These are phyloP conservation scores for Termitomyces sp. DNA, from an alignment of 768 basidiomycete species.

Conservation along the genomic window DNA sequence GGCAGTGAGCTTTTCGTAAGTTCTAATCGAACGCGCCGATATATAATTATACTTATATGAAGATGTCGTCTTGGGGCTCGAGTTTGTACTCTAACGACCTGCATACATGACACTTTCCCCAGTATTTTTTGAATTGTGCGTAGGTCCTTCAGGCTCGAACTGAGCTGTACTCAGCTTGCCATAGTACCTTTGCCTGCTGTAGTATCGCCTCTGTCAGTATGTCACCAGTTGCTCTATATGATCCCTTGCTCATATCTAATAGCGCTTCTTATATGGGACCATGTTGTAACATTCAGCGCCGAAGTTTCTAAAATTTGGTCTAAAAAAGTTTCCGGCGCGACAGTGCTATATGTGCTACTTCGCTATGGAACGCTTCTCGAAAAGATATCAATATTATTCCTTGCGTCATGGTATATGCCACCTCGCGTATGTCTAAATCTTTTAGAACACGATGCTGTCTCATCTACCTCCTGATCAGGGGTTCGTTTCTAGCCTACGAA, in stretches of 20 bases:
- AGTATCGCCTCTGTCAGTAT: conserved; percentile 25
- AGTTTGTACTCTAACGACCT: background rate
- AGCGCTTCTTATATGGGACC: conserved; percentile 27
- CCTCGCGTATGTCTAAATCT: conserved; percentile 17
- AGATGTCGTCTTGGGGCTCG: too few species aligned
- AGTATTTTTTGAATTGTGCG: conserved; percentile 8
- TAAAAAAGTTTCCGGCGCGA: conserved; percentile 21
- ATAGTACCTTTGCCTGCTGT: conserved; percentile 25
- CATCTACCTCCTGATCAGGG: background rate
- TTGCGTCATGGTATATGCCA: conserved; percentile 27
- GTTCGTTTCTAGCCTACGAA: background rate
- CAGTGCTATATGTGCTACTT: conserved; percentile 20
- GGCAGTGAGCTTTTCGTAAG: background rate
- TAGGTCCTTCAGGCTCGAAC: background rate
- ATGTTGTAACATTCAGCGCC: conserved; percentile 19
- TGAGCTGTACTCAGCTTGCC: background rate
- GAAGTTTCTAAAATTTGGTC: conserved; percentile 24
- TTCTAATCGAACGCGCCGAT: background rate
- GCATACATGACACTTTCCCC: conserved; percentile 4
- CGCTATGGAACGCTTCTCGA: conserved; percentile 26
- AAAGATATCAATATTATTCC: conserved; percentile 23
- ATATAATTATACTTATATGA: background rate
- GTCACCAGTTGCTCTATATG: background rate
- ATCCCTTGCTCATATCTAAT: background rate
- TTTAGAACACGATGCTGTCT: background rate